Base-by-base conservation (phyloP, 2,329 filamentous ascomycete species). In the Fusarium sp. region DNA sequence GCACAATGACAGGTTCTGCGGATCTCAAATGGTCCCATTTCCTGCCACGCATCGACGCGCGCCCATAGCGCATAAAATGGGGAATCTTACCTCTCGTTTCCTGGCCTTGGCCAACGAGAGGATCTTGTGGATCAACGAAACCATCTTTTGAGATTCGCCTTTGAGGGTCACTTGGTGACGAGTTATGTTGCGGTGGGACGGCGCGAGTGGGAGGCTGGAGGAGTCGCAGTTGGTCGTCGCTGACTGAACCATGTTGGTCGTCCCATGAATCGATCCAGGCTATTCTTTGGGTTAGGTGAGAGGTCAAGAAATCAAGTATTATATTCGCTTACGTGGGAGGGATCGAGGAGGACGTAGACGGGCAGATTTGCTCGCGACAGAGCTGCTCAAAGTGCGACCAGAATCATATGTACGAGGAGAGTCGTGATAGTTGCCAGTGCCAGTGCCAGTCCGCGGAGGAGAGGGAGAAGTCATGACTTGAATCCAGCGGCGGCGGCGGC, bases 21-120 rank as follows among this genome's bases (percentile, higher is more conserved):
- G 86, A 86, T 56, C 88, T 86, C 55, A 90, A 77, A 73, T 90
- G 87, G 73, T 90, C 88, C 87, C 88, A 90, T 80, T 85, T 85
- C 64, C 87, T 83, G 6, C 87, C 87, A 49, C 77, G 79, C 70
- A 74, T 78, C 27, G 81, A 81, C 77, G 85, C 78, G 78, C 84
- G 84, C 46, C 86, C 83, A 71, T 86, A 77, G 73, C 80, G 81
- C 55, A 88, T 82, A 26, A 88, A 78, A 56, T 82, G 81, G 55
- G 85, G 84, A 23, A 88, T 78, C 64, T 78, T 82, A 26, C 77
- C 76, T 41, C 77, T 78, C 9, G 77, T 72, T 37, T 78, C 78
- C 55, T 80, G 78, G 4, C 77, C 79, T 11, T 80, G 76, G 8
- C 81, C 80, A 27, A 80, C 70, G 8, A 79, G 71, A 30, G 80